Evolutionary conservation across 768 basidiomycete species (phyloP).

Genomic region (Rhodosporidiobolus odoratus): DNA sequence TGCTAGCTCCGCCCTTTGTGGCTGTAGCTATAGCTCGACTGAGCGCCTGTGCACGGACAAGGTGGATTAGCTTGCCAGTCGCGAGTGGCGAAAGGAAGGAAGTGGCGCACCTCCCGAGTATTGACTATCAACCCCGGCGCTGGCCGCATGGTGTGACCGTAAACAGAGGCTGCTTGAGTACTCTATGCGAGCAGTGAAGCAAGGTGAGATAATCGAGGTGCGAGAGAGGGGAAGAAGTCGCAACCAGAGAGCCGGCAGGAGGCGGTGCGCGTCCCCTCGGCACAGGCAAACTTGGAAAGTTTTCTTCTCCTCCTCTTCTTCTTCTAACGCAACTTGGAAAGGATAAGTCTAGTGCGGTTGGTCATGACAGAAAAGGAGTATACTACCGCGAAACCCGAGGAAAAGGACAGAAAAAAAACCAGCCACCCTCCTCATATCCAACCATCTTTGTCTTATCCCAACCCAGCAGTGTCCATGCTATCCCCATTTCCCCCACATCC

Average conservation of each 20-base stretch:
- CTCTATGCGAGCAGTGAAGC: too few relatives aligned
- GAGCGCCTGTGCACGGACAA: neutral
- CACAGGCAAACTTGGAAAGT: too few relatives aligned
- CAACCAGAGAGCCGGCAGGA: too few relatives aligned
- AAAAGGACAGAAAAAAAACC: neutral
- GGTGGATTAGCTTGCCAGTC: neutral
- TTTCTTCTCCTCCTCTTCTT: too few relatives aligned
- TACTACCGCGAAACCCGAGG: neutral
- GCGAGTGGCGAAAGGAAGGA: neutral
- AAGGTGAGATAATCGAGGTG: neutral
- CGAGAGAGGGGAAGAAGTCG: neutral
- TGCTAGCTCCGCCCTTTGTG: slow-evolving; percentile 13
- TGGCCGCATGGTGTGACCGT: too few relatives aligned
- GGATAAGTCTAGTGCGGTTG: neutral
- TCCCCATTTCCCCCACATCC: neutral
- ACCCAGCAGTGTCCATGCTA: neutral
- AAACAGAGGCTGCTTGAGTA: too few relatives aligned
- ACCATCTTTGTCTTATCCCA: neutral
- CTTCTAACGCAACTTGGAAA: too few relatives aligned
- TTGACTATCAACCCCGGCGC: too few relatives aligned
- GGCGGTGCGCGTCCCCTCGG: too few relatives aligned
- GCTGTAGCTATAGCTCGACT: slow-evolving; percentile 1
- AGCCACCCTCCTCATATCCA: neutral
- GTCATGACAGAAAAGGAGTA: neutral
- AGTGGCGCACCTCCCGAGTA: neutral